Base-by-base conservation (phyloP, 495 filamentous ascomycete genomes). In the Xylona heveae region DNA sequence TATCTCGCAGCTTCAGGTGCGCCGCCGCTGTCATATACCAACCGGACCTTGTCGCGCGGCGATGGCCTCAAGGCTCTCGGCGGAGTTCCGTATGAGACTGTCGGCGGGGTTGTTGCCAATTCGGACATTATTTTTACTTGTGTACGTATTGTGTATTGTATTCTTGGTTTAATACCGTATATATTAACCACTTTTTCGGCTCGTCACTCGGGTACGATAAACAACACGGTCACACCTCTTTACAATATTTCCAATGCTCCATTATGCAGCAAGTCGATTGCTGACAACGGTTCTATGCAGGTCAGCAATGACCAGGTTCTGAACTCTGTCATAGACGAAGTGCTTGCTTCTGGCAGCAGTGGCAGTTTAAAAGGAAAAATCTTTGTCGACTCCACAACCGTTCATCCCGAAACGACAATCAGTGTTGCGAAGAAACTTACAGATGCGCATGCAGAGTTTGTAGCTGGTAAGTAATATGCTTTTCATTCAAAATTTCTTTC, bases 321-420 rank as follows among this genome's bases (percentile, higher is more conserved):
- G 14, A 21, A 42, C 15, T 28, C 36, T 10, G 39, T 49, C 8
- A 25, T 43, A 10, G 21, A 38, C 12, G 38, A 43, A 18, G 43
- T 48, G 13, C 14, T 50, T n/a, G n/a, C n/a, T n/a, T n/a, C n/a
- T n/a, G n/a, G n/a, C n/a, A 19, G 19, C 8, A 30, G 26, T 6
- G 44, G 44, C n/a, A 13, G 28, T 20, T 29, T 49, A 28, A 39
- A 30, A n/a, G 42, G 42, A 23, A 58, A 58, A 34, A 48, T 47
- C 17, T 32, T 55, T 19, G 42, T 57, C 6, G 55, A 58, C 39
- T 52, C 47, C 10, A 51, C 55, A 18, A 57, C 55, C 9, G 42
- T 57, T 9, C 52, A 56, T 30, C 52, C 54, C n/a, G 41, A 49
- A 33, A 57, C 51, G 2, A 47, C 49, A 1, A 28, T 35, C 4